These are phyloP conservation scores for Jamesozyma gamospora DNA, from an alignment of 805 yeast species.

Conservation along the genomic window DNA sequence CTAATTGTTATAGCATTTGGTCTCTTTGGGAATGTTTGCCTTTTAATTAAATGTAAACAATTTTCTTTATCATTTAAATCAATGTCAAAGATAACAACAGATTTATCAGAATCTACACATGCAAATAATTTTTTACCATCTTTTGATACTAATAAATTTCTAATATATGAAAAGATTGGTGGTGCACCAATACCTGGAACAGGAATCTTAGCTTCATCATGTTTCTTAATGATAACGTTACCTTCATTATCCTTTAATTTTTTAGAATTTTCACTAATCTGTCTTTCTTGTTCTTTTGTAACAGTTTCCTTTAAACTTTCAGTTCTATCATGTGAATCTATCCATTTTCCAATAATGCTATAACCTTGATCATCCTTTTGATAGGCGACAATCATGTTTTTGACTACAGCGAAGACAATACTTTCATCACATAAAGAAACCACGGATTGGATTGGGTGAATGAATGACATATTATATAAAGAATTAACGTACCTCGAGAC, in stretches of 20 bases:
- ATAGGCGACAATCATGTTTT: conserved; percentile 50
- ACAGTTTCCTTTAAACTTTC: conserved; percentile 38
- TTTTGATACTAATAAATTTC: conserved; percentile 47
- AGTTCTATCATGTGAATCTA: conserved; percentile 44
- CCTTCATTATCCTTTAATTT: conserved; percentile 29
- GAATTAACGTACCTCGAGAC: too few relatives aligned
- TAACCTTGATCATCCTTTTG: conserved; percentile 30
- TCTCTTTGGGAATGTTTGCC: conserved; percentile 80
- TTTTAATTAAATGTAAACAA: conserved; percentile 44
- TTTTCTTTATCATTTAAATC: conserved; percentile 24
- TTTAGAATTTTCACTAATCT: conserved; percentile 23
- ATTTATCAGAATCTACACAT: conserved; percentile 76
- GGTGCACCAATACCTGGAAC: conserved; percentile 64
- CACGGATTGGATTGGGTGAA: conserved; percentile 63
- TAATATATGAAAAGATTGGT: conserved; percentile 53
- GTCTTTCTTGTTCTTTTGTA: conserved; percentile 30
- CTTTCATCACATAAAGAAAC: conserved; percentile 36
- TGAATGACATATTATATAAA: conserved; percentile 12
- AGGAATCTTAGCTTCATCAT: conserved; percentile 44
- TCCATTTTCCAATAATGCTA: conserved; percentile 44
- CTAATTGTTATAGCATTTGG: conserved; percentile 74
- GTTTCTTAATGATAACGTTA: conserved; percentile 39
- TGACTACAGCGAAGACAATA: conserved; percentile 45
- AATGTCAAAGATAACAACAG: conserved; percentile 51
- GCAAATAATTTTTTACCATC: conserved; percentile 49